These are phyloP conservation scores for Aureobasidium melanogenum DNA, from an alignment of 2,329 filamentous ascomycete species.

Conservation along the genomic window DNA sequence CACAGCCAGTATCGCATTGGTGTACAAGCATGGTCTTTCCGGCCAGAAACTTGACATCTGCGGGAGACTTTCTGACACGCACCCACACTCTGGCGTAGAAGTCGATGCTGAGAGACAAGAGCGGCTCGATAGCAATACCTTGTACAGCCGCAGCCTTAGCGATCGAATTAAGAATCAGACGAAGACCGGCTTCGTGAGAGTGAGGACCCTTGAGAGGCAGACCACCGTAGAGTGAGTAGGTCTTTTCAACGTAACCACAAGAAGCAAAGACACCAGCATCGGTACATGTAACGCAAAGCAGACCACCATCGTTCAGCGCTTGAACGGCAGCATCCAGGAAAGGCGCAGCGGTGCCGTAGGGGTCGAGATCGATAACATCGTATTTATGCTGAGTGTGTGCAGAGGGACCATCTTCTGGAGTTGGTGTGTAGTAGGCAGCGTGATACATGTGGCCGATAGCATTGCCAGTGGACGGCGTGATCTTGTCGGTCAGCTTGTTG, in stretches of 20 bases:
- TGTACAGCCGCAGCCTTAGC: conserved; percentile 75
- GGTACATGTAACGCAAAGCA: conserved; percentile 92
- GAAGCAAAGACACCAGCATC: conserved; percentile 94
- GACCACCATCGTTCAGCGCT: conserved; percentile 74
- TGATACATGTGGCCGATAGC: conserved; percentile 88
- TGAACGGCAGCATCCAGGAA: conserved; percentile 91
- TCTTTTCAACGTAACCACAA: conserved; percentile 87
- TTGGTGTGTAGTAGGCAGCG: conserved; percentile 22
- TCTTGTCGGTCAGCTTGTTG: conserved; percentile 64
- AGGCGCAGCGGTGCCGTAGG: conserved; percentile 85
- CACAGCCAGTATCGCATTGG: conserved; percentile 82
- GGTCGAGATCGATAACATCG: conserved; percentile 93
- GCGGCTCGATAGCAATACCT: conserved; percentile 78
- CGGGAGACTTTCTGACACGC: conserved; percentile 66
- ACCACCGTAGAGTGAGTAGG: conserved; percentile 88
- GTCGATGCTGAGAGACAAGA: conserved; percentile 89
- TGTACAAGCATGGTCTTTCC: conserved; percentile 91
- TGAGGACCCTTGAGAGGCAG: conserved; percentile 74
- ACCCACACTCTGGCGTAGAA: conserved; percentile 92
- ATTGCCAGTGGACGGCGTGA: conserved; percentile 68
- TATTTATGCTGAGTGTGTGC: conserved; percentile 48
- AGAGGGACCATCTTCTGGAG: conserved; percentile 19
- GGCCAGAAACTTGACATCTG: conserved; percentile 80
- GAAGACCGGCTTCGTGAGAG: conserved; percentile 82
- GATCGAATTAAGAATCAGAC: conserved; percentile 75